Conservation (phyloP, 2,329 filamentous ascomycete species). For the Neoscytalidium dimidiatum region DNA sequence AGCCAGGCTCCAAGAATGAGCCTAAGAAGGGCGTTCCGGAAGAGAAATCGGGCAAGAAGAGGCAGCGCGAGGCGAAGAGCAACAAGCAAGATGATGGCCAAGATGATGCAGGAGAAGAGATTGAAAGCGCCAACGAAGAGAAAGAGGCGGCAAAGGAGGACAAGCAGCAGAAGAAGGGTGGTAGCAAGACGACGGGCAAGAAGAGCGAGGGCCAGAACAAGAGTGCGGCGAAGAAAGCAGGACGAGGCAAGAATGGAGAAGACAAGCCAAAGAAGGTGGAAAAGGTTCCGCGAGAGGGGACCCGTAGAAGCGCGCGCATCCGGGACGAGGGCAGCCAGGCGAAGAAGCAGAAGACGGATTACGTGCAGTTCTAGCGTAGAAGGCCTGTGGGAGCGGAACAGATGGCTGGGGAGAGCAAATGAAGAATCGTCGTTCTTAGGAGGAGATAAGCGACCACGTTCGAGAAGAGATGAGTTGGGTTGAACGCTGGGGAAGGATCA, state of each 20-base stretch:
- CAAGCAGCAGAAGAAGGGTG: conserved; percentile 33
- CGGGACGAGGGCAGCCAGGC: neutral
- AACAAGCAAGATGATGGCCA: conserved; percentile 19
- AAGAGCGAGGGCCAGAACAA: neutral
- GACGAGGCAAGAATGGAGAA: neutral
- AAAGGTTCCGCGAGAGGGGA: conserved; percentile 21
- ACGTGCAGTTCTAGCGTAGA: neutral
- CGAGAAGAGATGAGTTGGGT: no score
- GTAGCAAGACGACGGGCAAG: conserved; percentile 7
- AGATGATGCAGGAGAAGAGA: conserved; percentile 23
- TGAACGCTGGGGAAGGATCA: neutral
- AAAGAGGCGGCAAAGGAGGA: conserved; percentile 17
- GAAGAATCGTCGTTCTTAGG: neutral
- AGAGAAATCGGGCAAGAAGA: conserved; percentile 34
- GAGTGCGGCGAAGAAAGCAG: neutral
- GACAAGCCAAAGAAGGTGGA: conserved; percentile 1
- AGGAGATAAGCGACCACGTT: no score
- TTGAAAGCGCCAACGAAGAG: conserved; percentile 21
- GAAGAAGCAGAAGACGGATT: conserved; percentile 3
- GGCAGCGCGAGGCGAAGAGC: conserved; percentile 24
- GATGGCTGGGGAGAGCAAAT: neutral
- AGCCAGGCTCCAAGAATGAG: conserved; percentile 45
- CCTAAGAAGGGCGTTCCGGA: conserved; percentile 45
- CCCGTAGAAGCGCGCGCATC: conserved; percentile 26
- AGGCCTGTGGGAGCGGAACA: neutral